Conservation (phyloP, 768 basidiomycete genomes). For the Tubosaeta sp. region DNA sequence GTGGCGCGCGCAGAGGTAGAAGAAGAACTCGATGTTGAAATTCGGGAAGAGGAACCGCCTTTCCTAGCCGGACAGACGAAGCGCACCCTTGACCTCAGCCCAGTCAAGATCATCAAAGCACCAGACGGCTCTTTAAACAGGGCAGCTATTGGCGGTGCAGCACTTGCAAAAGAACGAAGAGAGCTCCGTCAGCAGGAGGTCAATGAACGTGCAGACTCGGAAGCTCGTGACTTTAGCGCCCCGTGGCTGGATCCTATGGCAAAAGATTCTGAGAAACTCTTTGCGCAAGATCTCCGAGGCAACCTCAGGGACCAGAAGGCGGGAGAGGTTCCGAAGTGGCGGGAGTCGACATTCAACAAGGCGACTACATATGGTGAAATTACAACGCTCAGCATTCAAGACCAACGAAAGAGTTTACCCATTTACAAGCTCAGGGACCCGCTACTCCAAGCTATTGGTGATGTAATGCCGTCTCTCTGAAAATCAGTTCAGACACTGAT, state of each 20-base stretch:
- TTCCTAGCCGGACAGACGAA: constrained; percentile 97
- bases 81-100: constrained; percentile 89
- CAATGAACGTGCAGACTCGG: constrained; percentile 91
- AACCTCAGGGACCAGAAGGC: constrained; percentile 80
- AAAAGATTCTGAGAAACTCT: constrained; percentile 75
- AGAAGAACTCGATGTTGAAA: constrained; percentile 95
- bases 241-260: constrained; percentile 99
- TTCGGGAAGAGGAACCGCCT: constrained; percentile 93
- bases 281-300: constrained; percentile 89
- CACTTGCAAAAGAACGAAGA: constrained; percentile 90
- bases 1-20: constrained; percentile 83
- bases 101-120: constrained; percentile 97
- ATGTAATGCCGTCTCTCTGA: constrained; percentile 47
- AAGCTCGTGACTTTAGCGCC: constrained; percentile 90
- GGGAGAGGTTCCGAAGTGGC: constrained; percentile 85
- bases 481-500: constrained; percentile 14
- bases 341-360: constrained; percentile 89
- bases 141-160: constrained; percentile 90
- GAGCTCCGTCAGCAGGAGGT: constrained; percentile 92
- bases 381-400: constrained; percentile 84
- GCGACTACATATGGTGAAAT: constrained; percentile 94
- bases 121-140: constrained; percentile 97
- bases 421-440: constrained; percentile 94
- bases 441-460: constrained; percentile 82
- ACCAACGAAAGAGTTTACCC: constrained; percentile 86